Percentiles rank a stretch among this genome's conserved stretches.
phyloP scores from a whole-genome alignment of 139 green algal genomes.

The Pseudopediastrum boryanum region DNA sequence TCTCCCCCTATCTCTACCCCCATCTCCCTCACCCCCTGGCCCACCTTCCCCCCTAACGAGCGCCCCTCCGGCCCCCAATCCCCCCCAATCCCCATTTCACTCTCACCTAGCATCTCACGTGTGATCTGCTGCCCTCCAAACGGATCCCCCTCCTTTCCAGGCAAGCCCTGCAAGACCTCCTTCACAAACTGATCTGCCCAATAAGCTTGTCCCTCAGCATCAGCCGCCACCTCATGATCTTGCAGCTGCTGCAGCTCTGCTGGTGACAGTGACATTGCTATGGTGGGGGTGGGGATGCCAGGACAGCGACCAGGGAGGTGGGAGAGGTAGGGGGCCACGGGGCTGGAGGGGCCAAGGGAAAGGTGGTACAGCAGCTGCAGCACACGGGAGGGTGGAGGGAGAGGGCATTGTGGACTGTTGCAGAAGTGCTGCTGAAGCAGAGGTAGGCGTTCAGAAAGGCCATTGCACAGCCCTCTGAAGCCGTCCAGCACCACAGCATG shows the following conservation, averaged over 20 bases:
- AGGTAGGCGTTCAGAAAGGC: too few relatives aligned
- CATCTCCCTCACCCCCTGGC: background rate
- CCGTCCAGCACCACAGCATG: too few relatives aligned
- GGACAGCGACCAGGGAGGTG: constrained; percentile 42
- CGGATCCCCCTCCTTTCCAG: constrained; percentile 28
- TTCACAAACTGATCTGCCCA: constrained; percentile 22
- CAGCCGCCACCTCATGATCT: constrained; percentile 1
- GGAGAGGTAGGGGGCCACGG: constrained; percentile 41
- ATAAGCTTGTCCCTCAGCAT: constrained; percentile 27
- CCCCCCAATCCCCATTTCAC: too few relatives aligned
- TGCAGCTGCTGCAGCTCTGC: constrained; percentile 26
- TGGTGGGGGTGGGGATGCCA: constrained; percentile 34
- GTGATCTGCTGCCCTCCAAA: constrained; percentile 31
- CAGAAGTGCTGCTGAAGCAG: constrained; percentile 3
- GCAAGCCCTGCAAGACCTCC: constrained; percentile 22
- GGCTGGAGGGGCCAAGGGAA: constrained; percentile 20
- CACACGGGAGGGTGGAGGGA: too few relatives aligned
- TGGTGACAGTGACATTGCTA: constrained; percentile 49
- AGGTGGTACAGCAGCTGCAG: constrained; percentile 47
- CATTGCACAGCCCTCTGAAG: too few relatives aligned
- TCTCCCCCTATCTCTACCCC: background rate
- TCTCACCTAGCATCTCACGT: constrained; percentile 32
- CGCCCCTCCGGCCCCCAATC: background rate
- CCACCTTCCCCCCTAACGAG: background rate
- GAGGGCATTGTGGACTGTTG: too few relatives aligned